These are phyloP conservation scores for Hirsutella thompsonii DNA, from an alignment of 2,329 filamentous ascomycete genomes.

Conservation along the genomic window DNA sequence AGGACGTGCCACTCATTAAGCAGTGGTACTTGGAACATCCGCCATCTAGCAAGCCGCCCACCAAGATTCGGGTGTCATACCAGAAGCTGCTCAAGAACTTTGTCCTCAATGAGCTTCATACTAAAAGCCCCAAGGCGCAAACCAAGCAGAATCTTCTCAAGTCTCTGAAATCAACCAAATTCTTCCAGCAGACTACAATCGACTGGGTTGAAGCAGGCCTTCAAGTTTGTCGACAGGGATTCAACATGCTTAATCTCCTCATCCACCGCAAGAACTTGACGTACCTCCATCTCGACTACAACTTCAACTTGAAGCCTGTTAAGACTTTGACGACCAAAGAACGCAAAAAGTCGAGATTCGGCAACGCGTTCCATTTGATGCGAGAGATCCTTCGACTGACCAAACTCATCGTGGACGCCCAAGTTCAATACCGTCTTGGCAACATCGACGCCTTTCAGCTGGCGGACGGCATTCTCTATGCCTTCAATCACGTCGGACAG, in stretches of 20 bases:
- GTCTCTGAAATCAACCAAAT: constrained; percentile 91
- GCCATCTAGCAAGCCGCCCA: constrained; percentile 69
- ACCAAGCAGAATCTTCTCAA: constrained; percentile 87
- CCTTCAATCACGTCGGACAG: constrained; percentile 97
- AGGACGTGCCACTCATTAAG: constrained; percentile 93
- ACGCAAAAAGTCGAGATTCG: constrained; percentile 97
- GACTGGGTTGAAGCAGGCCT: constrained; percentile 99
- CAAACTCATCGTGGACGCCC: constrained; percentile 95
- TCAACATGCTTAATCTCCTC: constrained; percentile 96
- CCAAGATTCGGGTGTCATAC: constrained; percentile 96
- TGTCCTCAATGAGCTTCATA: constrained; percentile 92
- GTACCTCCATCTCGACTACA: constrained; percentile 96
- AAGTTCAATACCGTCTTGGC: constrained; percentile 92
- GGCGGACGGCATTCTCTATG: constrained; percentile 96
- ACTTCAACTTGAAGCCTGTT: constrained; percentile 98
- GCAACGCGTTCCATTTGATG: constrained; percentile 98
- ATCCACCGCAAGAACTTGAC: constrained; percentile 98
- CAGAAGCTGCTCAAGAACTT: constrained; percentile 95
- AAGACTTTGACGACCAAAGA: constrained; percentile 98
- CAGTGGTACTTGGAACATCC: constrained; percentile 98
- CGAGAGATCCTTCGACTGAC: constrained; percentile 91
- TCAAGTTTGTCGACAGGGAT: constrained; percentile 94
- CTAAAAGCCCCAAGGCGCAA: constrained; percentile 87
- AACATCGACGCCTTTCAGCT: constrained; percentile 99
- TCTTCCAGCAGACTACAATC: constrained; percentile 98